Evolutionary conservation across 306 rosid genomes (phyloP).

Genomic region (Cucurbita ficifolia): DNA sequence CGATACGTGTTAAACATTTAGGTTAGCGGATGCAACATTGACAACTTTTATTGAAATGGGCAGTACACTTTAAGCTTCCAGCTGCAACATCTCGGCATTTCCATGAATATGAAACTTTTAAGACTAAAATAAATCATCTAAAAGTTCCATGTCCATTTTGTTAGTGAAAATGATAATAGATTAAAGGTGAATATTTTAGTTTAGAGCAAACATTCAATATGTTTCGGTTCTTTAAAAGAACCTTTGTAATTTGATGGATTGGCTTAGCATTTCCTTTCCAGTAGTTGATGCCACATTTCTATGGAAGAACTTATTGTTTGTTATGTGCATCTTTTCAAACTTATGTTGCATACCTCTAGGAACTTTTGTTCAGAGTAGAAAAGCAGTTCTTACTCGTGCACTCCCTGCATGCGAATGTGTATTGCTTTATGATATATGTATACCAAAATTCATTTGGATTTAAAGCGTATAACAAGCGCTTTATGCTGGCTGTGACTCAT

Average conservation of each 20-base stretch:
- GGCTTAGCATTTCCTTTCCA: not conserved
- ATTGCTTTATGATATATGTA: not conserved
- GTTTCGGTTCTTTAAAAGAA: not conserved
- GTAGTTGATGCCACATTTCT: not conserved
- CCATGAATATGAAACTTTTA: not conserved
- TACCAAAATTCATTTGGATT: not conserved
- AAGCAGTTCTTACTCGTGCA: not conserved
- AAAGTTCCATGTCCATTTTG: not conserved
- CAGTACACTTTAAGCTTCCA: not conserved
- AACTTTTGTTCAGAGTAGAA: not conserved
- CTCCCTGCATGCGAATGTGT: not conserved
- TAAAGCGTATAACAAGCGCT: not conserved
- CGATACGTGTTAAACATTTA: not conserved
- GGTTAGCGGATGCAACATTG: not conserved
- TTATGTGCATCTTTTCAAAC: not conserved
- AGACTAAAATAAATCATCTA: not conserved
- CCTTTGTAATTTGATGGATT: not conserved
- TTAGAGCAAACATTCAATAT: not conserved
- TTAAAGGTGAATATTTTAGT: not conserved
- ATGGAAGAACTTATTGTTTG: not conserved
- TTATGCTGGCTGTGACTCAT: not conserved
- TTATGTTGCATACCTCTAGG: not conserved
- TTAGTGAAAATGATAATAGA: not conserved
- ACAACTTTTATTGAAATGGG: not conserved
- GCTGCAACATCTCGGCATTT: not conserved